Evolutionary conservation across 208 protist genomes (phyloP).

Genomic region (Trypanosoma brucei): DNA sequence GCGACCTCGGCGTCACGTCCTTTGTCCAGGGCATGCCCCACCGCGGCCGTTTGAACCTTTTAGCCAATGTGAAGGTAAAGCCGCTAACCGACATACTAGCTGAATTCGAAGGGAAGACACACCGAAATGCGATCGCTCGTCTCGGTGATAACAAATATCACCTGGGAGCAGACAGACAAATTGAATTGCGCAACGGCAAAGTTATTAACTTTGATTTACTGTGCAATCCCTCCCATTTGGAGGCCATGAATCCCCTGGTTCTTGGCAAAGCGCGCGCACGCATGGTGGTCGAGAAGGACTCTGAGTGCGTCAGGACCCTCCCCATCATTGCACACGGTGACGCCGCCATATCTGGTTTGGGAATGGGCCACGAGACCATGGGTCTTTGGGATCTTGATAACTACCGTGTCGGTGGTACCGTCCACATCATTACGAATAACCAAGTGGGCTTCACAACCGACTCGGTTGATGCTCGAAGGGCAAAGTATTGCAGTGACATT

Average conservation of each 20-base stretch:
- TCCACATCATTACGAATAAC: slow-evolving; percentile 99
- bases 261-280: slow-evolving; percentile 95
- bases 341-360: slow-evolving; percentile 95
- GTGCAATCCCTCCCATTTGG: slow-evolving; percentile 98
- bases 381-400: slow-evolving; percentile 91
- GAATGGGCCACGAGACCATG: slow-evolving; percentile 97
- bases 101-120: slow-evolving; percentile 83
- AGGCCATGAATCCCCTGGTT: slow-evolving; percentile 98
- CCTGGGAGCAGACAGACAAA: slow-evolving; percentile 84
- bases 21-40: slow-evolving; percentile 98
- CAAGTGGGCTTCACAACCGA: slow-evolving; percentile 98
- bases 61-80: slow-evolving; percentile 96
- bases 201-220: slow-evolving; percentile 94
- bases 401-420: slow-evolving; percentile 95
- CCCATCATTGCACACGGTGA: slow-evolving; percentile 96
- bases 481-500: slow-evolving; percentile 96
- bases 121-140: slow-evolving; percentile 29
- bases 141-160: slow-evolving; percentile 98
- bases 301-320: slow-evolving; percentile 63
- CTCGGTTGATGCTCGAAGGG: slow-evolving; percentile 86
- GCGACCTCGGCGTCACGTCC: slow-evolving; percentile 77
- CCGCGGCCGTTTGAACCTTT: slow-evolving; percentile 95
- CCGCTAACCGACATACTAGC: slow-evolving; percentile 83
- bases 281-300: slow-evolving; percentile 83
- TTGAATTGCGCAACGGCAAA: slow-evolving; percentile 66